Evolutionary conservation across 1,284 basidiomycete species (phyloP).

Genomic region (Baeospora myosura): DNA sequence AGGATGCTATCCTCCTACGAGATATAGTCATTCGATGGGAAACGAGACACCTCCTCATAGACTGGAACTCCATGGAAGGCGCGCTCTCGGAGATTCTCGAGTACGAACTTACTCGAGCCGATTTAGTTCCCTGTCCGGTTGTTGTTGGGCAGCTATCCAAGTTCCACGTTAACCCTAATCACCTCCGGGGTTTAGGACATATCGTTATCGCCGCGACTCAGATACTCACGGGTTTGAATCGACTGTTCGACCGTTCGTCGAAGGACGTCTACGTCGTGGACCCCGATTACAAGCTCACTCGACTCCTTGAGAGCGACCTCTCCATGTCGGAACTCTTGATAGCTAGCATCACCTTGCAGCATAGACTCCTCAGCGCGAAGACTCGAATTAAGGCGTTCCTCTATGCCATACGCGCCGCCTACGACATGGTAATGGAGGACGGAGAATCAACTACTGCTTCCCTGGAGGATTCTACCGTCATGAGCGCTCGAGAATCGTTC

Average conservation of each 20-base stretch:
- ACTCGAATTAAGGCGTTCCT: background rate
- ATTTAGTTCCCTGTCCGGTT: background rate
- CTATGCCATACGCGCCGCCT: background rate
- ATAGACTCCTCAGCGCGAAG: background rate
- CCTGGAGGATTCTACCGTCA: background rate
- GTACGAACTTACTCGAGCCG: background rate
- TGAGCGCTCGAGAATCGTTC: background rate
- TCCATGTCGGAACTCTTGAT: background rate
- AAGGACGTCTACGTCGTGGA: background rate
- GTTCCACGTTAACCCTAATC: background rate
- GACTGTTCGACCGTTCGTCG: background rate
- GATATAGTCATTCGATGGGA: slow-evolving; percentile 6
- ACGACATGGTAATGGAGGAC: background rate
- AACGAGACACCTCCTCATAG: background rate
- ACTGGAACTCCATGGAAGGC: background rate
- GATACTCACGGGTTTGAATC: background rate
- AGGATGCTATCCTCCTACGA: background rate
- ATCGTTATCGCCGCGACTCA: background rate
- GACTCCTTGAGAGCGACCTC: background rate
- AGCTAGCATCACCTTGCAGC: background rate
- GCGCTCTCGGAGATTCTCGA: background rate
- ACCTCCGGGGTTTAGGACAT: background rate
- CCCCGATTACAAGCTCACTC: background rate
- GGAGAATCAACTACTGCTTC: background rate
- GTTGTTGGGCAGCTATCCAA: background rate